These are phyloP conservation scores for Sugiyamaella mastotermitis DNA, from an alignment of 805 yeast species.

Conservation along the genomic window DNA sequence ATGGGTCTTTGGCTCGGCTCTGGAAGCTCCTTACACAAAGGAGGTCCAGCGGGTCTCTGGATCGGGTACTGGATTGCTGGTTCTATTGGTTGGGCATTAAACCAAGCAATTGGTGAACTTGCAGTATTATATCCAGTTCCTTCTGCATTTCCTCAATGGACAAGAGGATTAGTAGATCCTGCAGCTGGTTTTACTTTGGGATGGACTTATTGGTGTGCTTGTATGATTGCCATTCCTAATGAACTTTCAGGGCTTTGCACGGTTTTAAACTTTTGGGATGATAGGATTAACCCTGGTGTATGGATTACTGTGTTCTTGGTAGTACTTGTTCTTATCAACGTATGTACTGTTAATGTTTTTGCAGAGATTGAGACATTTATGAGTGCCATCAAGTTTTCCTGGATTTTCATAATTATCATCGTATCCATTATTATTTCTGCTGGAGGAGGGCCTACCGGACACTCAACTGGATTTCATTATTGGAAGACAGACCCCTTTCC, in stretches of 20 bases:
- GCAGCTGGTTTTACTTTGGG: constrained; percentile 70
- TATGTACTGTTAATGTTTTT: constrained; percentile 65
- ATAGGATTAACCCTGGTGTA: constrained; percentile 65
- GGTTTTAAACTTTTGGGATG: constrained; percentile 74
- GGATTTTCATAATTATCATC: constrained; percentile 7
- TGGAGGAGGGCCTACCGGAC: constrained; percentile 5
- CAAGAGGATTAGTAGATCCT: constrained; percentile 68
- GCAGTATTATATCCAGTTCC: constrained; percentile 67
- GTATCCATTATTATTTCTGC: constrained; percentile 6
- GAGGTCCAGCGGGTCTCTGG: constrained; percentile 66
- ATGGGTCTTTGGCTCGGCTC: constrained; percentile 71
- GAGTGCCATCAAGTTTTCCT: constrained; percentile 4
- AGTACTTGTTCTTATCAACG: constrained; percentile 54
- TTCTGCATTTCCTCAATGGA: constrained; percentile 68
- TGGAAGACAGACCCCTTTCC: constrained; percentile 40
- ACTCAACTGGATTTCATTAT: constrained; percentile 6
- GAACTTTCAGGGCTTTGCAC: constrained; percentile 77
- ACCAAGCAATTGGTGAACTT: constrained; percentile 70
- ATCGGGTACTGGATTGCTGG: constrained; percentile 66
- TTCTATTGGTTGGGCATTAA: constrained; percentile 56
- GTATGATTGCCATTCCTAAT: constrained; percentile 71
- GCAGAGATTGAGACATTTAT: constrained; percentile 60
- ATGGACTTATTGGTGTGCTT: constrained; percentile 71
- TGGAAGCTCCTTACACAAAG: constrained; percentile 54
- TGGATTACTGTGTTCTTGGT: constrained; percentile 60